phyloP scores from a whole-genome alignment of 176 grass and related monocot species.

The Zea luxurians region DNA sequence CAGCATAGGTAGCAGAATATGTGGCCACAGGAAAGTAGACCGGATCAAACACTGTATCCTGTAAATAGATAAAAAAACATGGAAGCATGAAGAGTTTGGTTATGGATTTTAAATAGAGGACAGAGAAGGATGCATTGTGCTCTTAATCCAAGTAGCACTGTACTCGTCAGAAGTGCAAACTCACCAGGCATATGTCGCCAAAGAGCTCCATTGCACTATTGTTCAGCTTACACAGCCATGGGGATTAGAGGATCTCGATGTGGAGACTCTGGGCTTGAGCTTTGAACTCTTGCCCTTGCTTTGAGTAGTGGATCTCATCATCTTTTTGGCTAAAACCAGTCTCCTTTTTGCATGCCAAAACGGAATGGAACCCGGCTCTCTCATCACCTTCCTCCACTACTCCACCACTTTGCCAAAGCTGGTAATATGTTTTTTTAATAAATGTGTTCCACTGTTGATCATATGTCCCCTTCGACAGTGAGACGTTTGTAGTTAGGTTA shows the following conservation, averaged over 20 bases:
- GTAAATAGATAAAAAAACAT: constrained; percentile 2
- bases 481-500: no score
- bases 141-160: neutral
- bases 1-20: constrained; percentile 86
- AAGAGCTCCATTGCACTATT: constrained; percentile 60
- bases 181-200: constrained; percentile 84
- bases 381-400: no score
- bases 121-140: neutral
- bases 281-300: constrained; percentile 88
- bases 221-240: constrained; percentile 71
- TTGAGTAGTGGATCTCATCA: constrained; percentile 82
- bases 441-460: no score
- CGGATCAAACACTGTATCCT: constrained; percentile 81
- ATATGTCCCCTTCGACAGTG: no score
- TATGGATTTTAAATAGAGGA: neutral
- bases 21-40: constrained; percentile 79
- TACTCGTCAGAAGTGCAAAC: constrained; percentile 11
- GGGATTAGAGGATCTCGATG: constrained; percentile 95
- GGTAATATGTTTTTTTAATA: no score
- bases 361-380: no score
- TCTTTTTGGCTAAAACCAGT: no score
- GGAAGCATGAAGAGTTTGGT: neutral
- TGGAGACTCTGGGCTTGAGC: constrained; percentile 76
- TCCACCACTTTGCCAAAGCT: no score
- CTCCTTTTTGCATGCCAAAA: no score